phyloP scores from a whole-genome alignment of 139 green algal genomes.

The Haematococcus sp. region DNA sequence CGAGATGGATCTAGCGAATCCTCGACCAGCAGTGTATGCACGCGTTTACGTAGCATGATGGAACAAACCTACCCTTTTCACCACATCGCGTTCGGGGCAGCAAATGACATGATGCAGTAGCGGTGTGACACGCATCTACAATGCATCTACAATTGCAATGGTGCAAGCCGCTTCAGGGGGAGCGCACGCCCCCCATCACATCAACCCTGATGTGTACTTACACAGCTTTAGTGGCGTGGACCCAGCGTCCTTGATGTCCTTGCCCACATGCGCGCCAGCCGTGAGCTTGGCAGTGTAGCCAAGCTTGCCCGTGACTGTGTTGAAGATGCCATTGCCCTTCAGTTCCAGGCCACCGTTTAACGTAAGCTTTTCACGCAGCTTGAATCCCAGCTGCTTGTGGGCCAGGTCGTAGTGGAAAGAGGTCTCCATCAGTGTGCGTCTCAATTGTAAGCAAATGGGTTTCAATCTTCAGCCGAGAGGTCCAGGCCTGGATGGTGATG shows the following conservation, averaged over 20 bases:
- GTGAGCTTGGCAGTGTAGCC: constrained; percentile 1
- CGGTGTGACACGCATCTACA: too few species aligned
- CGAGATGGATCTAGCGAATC: too few species aligned
- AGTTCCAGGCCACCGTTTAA: constrained; percentile 6
- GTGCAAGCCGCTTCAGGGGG: too few species aligned
- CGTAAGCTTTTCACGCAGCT: constrained; percentile 13
- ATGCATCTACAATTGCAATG: too few species aligned
- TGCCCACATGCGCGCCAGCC: not conserved
- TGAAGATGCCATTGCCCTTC: constrained; percentile 22
- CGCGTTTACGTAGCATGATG: too few species aligned
- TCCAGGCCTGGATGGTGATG: too few species aligned
- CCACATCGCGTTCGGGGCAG: too few species aligned
- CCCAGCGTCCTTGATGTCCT: constrained; percentile 5
- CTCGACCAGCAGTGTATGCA: too few species aligned
- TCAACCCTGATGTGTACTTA: constrained; percentile 4
- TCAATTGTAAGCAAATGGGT: not conserved
- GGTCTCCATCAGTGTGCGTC: constrained; percentile 10
- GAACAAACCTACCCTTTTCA: too few species aligned
- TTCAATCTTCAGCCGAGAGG: too few species aligned
- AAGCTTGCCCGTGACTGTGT: constrained; percentile 11
- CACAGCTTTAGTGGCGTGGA: not conserved
- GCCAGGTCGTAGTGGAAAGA: constrained; percentile 13
- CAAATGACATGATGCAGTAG: too few species aligned
- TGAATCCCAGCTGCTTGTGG: constrained; percentile 14
- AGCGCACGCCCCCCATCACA: not conserved